Base-by-base conservation (phyloP, 202 grass and related monocot genomes). In the Dendrocalamus latiflorus region DNA sequence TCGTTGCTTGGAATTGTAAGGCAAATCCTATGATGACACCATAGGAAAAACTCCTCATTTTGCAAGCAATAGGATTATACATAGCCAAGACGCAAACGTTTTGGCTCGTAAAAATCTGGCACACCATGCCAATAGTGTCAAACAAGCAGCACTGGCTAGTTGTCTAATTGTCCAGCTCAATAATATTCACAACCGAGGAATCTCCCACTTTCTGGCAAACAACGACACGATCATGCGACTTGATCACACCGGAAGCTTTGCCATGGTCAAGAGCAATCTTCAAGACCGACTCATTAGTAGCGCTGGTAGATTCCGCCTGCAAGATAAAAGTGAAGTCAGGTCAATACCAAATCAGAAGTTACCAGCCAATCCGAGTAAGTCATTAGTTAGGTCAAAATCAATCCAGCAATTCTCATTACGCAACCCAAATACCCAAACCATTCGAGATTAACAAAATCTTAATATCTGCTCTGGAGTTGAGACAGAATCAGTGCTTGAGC, bases 121-220 rank as follows among this genome's bases (percentile, higher is more conserved):
- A 81, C 47, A 55, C 58, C 54, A 83, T 20, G 68, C 72, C 60
- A 73, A 12, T 30, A 74, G 84, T 39, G 13, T 82, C 41, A 72
- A 74, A 74, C 20, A 82, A 82, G 3, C 12, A 82, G 49, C 41
- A 44, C 39, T 33, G 18, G 10, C 50, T 64, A 49, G 30, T 57
- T 43, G 44, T 56, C 85, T 89, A 98, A 84, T 94, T 92, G 53
- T 98, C 90, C 83, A 98, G 72, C 82, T 97, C 92, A 75, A 97
- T 92, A 56, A 97, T 97, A 83, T 94, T 97, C 86, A 97, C 94
- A 41, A 97, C 90, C 6, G 90, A 97, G 47, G 94, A 79, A 86
- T 97, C 94, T 30, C 92, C 94, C 43, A 94, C 88, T 47, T 93
- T 97, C 81, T 94, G 94, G 78, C 94, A 97, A 59, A 93, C 88